phyloP scores from a whole-genome alignment of 306 rosid species.

The Cucumis sativus region DNA sequence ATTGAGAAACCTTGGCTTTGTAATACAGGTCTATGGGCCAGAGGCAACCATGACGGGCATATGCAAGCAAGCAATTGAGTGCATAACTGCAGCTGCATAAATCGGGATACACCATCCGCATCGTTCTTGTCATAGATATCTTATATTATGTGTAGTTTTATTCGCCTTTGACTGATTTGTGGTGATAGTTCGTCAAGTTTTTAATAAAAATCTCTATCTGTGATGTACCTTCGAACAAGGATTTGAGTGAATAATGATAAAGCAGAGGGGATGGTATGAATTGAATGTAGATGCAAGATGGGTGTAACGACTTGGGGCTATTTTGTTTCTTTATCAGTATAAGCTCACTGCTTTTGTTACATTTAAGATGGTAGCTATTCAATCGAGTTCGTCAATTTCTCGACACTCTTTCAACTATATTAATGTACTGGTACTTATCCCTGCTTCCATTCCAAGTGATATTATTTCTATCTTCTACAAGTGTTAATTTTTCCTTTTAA shows the following conservation, averaged over 20 bases:
- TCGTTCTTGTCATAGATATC: neutral
- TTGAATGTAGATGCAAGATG: neutral
- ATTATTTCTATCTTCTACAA: neutral
- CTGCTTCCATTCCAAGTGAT: neutral
- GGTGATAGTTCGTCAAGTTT: neutral
- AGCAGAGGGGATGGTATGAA: neutral
- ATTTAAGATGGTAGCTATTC: slow-evolving; percentile 41
- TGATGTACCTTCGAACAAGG: neutral
- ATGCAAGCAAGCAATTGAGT: slow-evolving; percentile 93
- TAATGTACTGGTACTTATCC: neutral
- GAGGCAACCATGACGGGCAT: slow-evolving; percentile 98
- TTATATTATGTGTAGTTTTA: neutral
- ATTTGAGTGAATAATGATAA: neutral
- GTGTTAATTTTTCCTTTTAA: neutral
- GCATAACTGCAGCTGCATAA: slow-evolving; percentile 71
- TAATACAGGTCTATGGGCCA: slow-evolving; percentile 81
- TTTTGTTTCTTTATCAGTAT: slow-evolving; percentile 14
- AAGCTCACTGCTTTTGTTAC: neutral
- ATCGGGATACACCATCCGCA: neutral
- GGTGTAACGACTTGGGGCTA: neutral
- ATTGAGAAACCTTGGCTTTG: neutral
- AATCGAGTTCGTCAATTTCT: slow-evolving; percentile 8
- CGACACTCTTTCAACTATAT: neutral
- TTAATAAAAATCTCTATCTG: neutral
- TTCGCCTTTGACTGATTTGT: neutral